Percentiles rank a stretch among this genome's conserved stretches.
These are phyloP conservation scores for Casuarina cunninghamiana DNA, from an alignment of 306 rosid genomes.

Conservation along the genomic window DNA sequence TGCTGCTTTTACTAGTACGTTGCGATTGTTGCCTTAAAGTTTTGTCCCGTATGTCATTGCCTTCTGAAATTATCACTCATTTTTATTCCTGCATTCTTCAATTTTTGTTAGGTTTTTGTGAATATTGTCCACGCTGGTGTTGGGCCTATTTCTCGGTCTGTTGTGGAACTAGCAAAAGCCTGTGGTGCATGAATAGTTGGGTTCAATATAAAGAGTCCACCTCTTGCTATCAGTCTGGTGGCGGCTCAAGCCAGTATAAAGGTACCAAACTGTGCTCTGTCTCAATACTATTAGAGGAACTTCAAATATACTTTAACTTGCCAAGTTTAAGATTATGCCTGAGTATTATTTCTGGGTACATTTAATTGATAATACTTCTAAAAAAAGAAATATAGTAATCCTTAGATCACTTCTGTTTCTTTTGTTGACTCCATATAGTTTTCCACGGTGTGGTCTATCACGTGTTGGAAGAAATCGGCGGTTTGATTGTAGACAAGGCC, in stretches of 20 bases:
- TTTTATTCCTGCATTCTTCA: not conserved
- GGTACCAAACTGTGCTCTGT: slow-evolving; percentile 46
- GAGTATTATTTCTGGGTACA: not conserved
- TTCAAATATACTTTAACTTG: not conserved
- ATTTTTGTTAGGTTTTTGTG: slow-evolving; percentile 62
- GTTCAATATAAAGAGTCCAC: slow-evolving; percentile 78
- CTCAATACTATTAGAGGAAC: not conserved
- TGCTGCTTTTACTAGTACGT: not conserved
- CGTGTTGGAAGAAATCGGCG: slow-evolving; percentile 85
- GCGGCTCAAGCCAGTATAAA: slow-evolving; percentile 71
- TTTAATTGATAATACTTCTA: not conserved
- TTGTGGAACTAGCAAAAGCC: slow-evolving; percentile 87
- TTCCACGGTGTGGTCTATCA: slow-evolving; percentile 86
- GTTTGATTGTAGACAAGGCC: slow-evolving; percentile 84
- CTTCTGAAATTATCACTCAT: not conserved
- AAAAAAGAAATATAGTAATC: not conserved
- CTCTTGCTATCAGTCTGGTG: slow-evolving; percentile 55
- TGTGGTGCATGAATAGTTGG: slow-evolving; percentile 94
- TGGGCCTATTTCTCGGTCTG: slow-evolving; percentile 85
- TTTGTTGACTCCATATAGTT: slow-evolving; percentile 52
- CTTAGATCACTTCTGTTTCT: not conserved
- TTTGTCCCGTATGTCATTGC: not conserved
- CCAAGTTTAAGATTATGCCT: not conserved
- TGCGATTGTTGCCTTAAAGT: not conserved
- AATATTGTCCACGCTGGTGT: slow-evolving; percentile 89